These are phyloP conservation scores for Claviceps humidiphila DNA, from an alignment of 2,329 filamentous ascomycete species.

Conservation along the genomic window DNA sequence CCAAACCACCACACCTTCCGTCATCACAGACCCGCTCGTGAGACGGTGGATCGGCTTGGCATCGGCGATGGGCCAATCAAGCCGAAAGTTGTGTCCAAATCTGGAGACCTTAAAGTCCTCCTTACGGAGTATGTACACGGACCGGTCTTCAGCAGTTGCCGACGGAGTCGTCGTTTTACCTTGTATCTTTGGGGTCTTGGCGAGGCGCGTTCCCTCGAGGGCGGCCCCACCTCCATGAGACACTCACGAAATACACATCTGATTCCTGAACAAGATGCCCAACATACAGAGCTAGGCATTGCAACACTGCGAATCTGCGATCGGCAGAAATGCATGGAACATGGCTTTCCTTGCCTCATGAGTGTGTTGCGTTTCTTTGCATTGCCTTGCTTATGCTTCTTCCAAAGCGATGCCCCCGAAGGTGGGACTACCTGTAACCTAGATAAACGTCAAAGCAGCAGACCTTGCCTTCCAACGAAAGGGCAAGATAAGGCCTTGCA, in stretches of 20 bases:
- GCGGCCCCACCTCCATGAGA: constrained; percentile 4
- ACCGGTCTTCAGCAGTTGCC: background rate
- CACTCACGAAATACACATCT: background rate
- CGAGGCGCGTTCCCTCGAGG: background rate
- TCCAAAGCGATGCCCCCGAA: too few relatives aligned
- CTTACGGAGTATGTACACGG: background rate
- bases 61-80: background rate
- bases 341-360: too few relatives aligned
- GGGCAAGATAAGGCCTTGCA: too few relatives aligned
- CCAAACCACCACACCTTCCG: too few relatives aligned
- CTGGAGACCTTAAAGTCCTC: background rate
- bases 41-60: background rate
- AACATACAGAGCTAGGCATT: background rate
- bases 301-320: background rate
- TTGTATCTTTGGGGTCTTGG: constrained; percentile 1
- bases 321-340: too few relatives aligned
- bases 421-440: background rate
- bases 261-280: background rate
- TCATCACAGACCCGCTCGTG: background rate
- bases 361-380: too few relatives aligned
- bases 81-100: background rate
- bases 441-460: background rate
- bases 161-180: background rate
- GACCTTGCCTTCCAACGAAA: background rate
- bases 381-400: too few relatives aligned